Percentiles rank a stretch among this genome's conserved stretches.
Evolutionary conservation across 2,329 filamentous ascomycete species (phyloP).

Genomic region (Neoarthrinium moseri): DNA sequence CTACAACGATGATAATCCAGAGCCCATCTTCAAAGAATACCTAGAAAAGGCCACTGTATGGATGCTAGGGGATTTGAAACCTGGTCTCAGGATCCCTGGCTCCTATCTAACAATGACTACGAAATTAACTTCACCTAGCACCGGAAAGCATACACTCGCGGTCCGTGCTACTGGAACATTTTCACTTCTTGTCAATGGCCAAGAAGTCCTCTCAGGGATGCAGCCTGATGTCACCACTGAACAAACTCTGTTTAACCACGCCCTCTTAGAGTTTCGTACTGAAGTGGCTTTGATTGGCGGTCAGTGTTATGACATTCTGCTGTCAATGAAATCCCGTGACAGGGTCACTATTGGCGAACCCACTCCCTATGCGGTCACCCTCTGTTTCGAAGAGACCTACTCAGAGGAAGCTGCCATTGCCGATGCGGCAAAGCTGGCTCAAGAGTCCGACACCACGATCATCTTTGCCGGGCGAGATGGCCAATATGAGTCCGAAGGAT

Average conservation of each 20-base stretch:
- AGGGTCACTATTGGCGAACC: constrained; percentile 4
- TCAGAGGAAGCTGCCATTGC: background rate
- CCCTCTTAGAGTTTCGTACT: constrained; percentile 14
- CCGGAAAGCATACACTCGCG: constrained; percentile 14
- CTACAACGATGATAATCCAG: constrained; percentile 12
- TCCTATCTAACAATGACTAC: constrained; percentile 14
- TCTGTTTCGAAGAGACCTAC: constrained; percentile 5
- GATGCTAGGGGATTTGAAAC: constrained; percentile 19
- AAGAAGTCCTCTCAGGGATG: constrained; percentile 11
- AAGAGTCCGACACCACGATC: constrained; percentile 5
- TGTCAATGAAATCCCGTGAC: constrained; percentile 12
- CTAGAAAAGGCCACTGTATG: constrained; percentile 16
- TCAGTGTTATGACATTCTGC: constrained; percentile 11
- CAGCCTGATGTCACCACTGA: constrained; percentile 14
- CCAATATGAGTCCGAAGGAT: constrained; percentile 8
- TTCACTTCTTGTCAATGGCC: constrained; percentile 12
- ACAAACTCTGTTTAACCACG: constrained; percentile 19
- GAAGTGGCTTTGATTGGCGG: constrained; percentile 12
- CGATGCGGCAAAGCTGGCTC: constrained; percentile 18
- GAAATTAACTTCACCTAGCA: constrained; percentile 11
- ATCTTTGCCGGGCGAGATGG: constrained; percentile 7
- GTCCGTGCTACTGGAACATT: constrained; percentile 14
- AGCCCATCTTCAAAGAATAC: constrained; percentile 12
- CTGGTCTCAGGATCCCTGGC: constrained; percentile 12
- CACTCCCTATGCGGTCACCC: constrained; percentile 1